These are phyloP conservation scores for Cercospora citrullina DNA, from an alignment of 2,329 filamentous ascomycete species.

Conservation along the genomic window DNA sequence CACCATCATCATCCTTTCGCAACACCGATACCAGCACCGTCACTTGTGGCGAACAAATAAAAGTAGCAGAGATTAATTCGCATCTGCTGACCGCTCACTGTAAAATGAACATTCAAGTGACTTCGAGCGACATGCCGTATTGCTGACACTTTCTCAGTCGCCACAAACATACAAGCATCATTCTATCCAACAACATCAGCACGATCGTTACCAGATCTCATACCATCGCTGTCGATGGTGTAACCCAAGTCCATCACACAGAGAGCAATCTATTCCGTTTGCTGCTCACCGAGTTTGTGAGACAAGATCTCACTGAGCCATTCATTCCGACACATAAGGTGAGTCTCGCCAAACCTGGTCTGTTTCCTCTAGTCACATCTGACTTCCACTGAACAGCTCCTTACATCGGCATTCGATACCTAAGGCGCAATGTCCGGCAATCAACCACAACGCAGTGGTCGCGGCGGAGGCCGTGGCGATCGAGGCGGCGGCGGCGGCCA, in stretches of 20 bases:
- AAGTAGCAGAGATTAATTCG: not conserved
- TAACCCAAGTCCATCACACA: not conserved
- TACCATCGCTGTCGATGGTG: not conserved
- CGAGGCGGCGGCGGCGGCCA: constrained; percentile 15
- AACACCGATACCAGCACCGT: not conserved
- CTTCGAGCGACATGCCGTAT: not conserved
- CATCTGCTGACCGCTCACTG: not conserved
- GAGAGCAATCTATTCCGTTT: not conserved
- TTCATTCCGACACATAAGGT: constrained; percentile 17
- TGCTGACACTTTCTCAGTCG: not conserved
- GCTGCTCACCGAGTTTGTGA: constrained; percentile 11
- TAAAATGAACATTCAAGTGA: not conserved
- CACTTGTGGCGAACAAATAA: not conserved
- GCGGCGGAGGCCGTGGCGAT: constrained; percentile 11
- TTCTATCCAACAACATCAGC: not conserved
- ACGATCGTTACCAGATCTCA: not conserved
- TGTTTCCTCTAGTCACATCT: not conserved
- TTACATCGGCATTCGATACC: not conserved
- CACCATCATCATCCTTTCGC: not conserved
- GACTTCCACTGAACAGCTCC: constrained; percentile 1
- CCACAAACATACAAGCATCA: not conserved
- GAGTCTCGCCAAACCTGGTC: not conserved
- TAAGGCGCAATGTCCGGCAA: constrained; percentile 25
- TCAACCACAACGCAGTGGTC: constrained; percentile 23
- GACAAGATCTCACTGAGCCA: constrained; percentile 23